Percentiles rank a stretch among this genome's conserved stretches.
Conservation (phyloP, 768 basidiomycete species). For the Macrolepiota fuliginosa region DNA sequence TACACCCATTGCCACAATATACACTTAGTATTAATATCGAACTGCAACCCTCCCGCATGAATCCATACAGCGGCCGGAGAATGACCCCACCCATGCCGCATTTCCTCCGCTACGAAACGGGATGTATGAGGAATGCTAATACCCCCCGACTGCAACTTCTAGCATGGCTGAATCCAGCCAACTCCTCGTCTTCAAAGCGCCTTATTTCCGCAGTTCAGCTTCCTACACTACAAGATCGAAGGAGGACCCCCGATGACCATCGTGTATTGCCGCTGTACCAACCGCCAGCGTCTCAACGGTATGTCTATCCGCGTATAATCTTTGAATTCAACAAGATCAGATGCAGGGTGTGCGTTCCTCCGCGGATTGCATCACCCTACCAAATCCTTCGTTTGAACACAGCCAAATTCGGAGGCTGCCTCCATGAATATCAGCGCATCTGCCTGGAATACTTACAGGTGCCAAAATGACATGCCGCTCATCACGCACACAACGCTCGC, state of each 20-base stretch:
- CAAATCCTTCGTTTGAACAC: conserved; percentile 53
- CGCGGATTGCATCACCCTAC: conserved; percentile 56
- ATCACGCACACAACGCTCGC: conserved; percentile 54
- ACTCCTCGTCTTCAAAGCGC: conserved; percentile 27
- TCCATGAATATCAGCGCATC: conserved; percentile 39
- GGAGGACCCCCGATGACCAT: conserved; percentile 49
- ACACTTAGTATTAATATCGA: too few relatives aligned
- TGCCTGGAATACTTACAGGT: conserved; percentile 56
- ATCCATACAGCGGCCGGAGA: too few relatives aligned
- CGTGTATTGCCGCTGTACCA: conserved; percentile 69
- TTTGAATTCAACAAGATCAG: too few relatives aligned
- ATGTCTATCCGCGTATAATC: conserved; percentile 17
- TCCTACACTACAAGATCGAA: conserved; percentile 44
- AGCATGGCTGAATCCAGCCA: background rate
- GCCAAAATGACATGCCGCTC: conserved; percentile 54
- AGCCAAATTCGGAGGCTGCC: conserved; percentile 29
- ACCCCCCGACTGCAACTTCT: background rate
- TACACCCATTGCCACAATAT: too few relatives aligned
- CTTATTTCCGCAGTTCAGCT: conserved; percentile 56
- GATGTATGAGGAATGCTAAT: too few relatives aligned
- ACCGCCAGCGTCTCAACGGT: conserved; percentile 62
- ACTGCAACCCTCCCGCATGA: too few relatives aligned
- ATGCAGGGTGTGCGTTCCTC: conserved; percentile 58
- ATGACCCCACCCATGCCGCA: too few relatives aligned
- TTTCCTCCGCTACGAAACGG: too few relatives aligned